Evolutionary conservation across 1,139 yeast species (phyloP).

Genomic region (Geotrichum cucujoidarum): DNA sequence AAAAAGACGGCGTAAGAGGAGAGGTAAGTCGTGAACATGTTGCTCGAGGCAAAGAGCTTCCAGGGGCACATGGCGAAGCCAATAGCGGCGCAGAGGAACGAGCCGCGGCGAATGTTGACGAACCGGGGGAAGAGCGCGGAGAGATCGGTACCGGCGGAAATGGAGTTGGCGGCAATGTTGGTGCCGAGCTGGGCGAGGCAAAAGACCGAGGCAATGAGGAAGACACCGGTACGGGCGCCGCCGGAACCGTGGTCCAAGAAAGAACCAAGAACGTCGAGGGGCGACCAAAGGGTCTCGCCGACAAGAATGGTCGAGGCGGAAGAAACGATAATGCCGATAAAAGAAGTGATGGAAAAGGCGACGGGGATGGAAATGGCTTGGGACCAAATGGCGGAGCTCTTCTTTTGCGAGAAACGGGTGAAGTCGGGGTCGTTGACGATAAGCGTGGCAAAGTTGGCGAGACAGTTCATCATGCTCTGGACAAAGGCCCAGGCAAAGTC

Average conservation of each 20-base stretch:
- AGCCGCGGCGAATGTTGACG: constrained; percentile 78
- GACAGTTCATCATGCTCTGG: constrained; percentile 68
- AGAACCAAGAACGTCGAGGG: constrained; percentile 65
- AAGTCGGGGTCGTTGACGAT: constrained; percentile 88
- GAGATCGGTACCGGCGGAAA: constrained; percentile 88
- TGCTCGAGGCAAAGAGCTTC: constrained; percentile 70
- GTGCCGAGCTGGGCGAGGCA: constrained; percentile 86
- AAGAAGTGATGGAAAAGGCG: constrained; percentile 71
- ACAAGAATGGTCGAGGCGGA: constrained; percentile 71
- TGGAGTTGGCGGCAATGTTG: constrained; percentile 84
- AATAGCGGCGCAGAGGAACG: constrained; percentile 70
- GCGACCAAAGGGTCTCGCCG: constrained; percentile 77
- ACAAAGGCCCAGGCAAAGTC: constrained; percentile 79
- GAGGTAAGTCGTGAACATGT: constrained; percentile 75
- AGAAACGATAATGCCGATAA: constrained; percentile 82
- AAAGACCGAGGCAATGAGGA: constrained; percentile 70
- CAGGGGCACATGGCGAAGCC: constrained; percentile 84
- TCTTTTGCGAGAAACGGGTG: constrained; percentile 68
- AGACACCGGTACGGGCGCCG: constrained; percentile 85
- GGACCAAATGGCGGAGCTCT: constrained; percentile 46
- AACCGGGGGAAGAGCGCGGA: constrained; percentile 76
- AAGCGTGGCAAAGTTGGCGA: constrained; percentile 83
- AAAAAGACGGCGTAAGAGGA: constrained; percentile 84
- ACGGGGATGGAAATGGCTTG: constrained; percentile 66
- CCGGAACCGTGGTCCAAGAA: constrained; percentile 57